Evolutionary conservation across 345 rosid genomes (phyloP).

Genomic region (Dimocarpus longan): DNA sequence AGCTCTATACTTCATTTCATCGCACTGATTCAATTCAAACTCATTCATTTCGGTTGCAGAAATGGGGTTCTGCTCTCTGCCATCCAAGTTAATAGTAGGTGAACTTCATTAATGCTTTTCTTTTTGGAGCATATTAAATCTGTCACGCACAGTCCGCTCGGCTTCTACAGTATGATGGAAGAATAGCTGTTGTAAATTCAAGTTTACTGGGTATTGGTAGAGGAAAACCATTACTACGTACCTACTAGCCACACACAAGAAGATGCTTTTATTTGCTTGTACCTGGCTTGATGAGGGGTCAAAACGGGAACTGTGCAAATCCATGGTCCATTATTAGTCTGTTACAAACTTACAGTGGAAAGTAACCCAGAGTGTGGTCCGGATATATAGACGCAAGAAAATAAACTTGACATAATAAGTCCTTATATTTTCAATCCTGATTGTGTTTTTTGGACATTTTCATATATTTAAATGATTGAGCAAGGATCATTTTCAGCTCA

Average conservation of each 20-base stretch:
- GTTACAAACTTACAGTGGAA: too few relatives aligned
- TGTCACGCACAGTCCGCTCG: not conserved
- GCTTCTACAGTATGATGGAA: not conserved
- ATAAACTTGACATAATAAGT: too few relatives aligned
- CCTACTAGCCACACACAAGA: too few relatives aligned
- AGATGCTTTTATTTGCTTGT: too few relatives aligned
- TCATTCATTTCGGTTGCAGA: not conserved
- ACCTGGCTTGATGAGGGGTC: too few relatives aligned
- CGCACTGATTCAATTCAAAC: not conserved
- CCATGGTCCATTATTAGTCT: too few relatives aligned
- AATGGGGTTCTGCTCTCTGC: not conserved
- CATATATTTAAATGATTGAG: too few relatives aligned
- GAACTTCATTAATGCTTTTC: constrained; percentile 9
- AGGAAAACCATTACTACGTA: not conserved
- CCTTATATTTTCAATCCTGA: too few relatives aligned
- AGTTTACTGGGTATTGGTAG: not conserved
- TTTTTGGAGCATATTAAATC: not conserved
- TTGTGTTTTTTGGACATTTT: too few relatives aligned
- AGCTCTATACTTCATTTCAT: too few relatives aligned
- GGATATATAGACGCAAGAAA: not conserved
- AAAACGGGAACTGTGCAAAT: too few relatives aligned
- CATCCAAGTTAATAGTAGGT: not conserved
- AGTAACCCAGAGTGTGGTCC: not conserved
- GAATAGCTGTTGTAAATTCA: not conserved
- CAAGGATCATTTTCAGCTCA: too few relatives aligned